Evolutionary conservation across 176 grass and related monocot species (phyloP).

Genomic region (Cocos nucifera): DNA sequence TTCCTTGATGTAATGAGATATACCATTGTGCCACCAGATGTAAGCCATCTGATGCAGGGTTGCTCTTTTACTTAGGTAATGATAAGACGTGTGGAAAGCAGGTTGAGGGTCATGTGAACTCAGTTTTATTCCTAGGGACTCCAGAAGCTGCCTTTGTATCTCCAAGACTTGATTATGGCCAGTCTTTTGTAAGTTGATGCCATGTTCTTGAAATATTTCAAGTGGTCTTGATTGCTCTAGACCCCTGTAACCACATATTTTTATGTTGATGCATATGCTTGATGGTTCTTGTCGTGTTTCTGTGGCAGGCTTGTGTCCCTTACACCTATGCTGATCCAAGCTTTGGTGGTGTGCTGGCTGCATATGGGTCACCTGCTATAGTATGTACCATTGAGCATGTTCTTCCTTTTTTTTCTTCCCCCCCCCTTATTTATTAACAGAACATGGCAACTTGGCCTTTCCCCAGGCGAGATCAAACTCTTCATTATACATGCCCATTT

Average conservation of each 20-base stretch:
- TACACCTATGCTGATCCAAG: slow-evolving; percentile 38
- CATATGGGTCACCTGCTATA: slow-evolving; percentile 30
- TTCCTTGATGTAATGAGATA: too few species aligned
- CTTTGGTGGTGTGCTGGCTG: slow-evolving; percentile 45
- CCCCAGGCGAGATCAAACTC: too few species aligned
- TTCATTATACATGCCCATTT: too few species aligned
- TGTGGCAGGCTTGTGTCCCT: slow-evolving; percentile 36
- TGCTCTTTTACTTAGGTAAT: slow-evolving; percentile 24
- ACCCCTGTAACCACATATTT: too few species aligned
- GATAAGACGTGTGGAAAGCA: slow-evolving; percentile 27
- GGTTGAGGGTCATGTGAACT: slow-evolving; percentile 11
- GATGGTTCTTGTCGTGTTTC: too few species aligned
- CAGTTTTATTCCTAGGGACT: slow-evolving; percentile 28
- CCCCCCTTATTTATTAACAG: too few species aligned
- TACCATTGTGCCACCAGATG: too few species aligned
- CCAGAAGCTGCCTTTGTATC: slow-evolving; percentile 28
- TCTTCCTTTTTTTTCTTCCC: too few species aligned
- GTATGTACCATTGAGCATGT: slow-evolving; percentile 25
- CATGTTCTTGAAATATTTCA: neutral
- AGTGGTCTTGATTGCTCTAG: too few species aligned
- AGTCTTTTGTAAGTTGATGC: slow-evolving; percentile 52
- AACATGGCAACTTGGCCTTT: too few species aligned
- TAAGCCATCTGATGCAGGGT: neutral
- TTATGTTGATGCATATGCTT: too few species aligned
- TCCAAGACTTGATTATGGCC: slow-evolving; percentile 29